A percentile compares a stretch with the other conserved stretches of the same genome.
Evolutionary conservation across 2,329 filamentous ascomycete species (phyloP).

Genomic region (Stagonosporopsis cucurbitacearum): DNA sequence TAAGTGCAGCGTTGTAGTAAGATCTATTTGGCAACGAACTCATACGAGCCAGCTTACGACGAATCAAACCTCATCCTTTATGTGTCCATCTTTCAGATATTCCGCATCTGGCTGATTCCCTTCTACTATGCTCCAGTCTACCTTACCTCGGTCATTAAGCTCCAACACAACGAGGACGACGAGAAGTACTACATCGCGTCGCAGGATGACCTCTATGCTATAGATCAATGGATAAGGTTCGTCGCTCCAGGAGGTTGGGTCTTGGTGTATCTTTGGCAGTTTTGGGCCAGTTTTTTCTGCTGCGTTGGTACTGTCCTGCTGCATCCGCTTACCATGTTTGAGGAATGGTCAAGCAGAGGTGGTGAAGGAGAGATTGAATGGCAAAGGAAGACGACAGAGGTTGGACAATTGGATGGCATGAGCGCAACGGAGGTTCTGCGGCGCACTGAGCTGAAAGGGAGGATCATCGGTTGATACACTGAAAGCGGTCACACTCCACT

Average conservation of each 20-base stretch:
- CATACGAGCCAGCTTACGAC: constrained; percentile 67
- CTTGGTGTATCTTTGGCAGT: constrained; percentile 67
- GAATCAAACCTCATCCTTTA: constrained; percentile 71
- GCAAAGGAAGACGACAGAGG: constrained; percentile 14
- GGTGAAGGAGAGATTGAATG: constrained; percentile 11
- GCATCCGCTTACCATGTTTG: constrained; percentile 54
- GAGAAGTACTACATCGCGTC: constrained; percentile 72
- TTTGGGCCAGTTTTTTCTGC: constrained; percentile 69
- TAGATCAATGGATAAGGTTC: constrained; percentile 77
- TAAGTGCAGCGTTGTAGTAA: constrained; percentile 34
- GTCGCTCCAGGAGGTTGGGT: constrained; percentile 64
- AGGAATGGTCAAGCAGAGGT: constrained; percentile 25
- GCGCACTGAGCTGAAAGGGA: constrained; percentile 20
- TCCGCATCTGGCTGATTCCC: constrained; percentile 78
- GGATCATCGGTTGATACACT: constrained; percentile 18
- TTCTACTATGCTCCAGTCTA: constrained; percentile 73
- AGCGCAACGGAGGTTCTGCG: constrained; percentile 17
- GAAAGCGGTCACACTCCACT: neutral
- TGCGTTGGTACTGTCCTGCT: constrained; percentile 62
- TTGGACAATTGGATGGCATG: constrained; percentile 21
- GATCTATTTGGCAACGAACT: neutral
- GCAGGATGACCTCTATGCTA: constrained; percentile 84
- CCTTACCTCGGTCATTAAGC: constrained; percentile 71
- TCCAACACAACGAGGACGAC: constrained; percentile 56
- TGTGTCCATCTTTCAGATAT: constrained; percentile 74